Evolutionary conservation across 371 early-diverging fungal genomes (phyloP), one percentile per base, ranked within the genome.

Genomic region (Syncephalastrum racemosum): DNA sequence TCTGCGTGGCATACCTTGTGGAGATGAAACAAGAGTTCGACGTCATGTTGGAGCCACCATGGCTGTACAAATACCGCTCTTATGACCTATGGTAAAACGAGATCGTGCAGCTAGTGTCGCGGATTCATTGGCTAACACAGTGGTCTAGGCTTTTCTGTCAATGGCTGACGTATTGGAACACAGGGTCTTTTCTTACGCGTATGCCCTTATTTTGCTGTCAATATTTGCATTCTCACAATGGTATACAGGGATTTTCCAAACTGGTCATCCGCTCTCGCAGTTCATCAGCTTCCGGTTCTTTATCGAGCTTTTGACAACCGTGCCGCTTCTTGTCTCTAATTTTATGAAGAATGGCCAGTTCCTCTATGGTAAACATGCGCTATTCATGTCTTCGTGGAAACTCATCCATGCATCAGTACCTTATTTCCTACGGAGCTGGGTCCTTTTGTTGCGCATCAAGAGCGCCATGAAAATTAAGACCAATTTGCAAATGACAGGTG

Each of bases 1-100:
- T 87, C 48, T 87, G 87, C 59, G 60, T 82, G 18, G 72, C 86
- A 14, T 90, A 90, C 60, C 62, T 89, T 12, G 68, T 81, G 10
- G 89, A 90, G 45, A 76, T 86, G 49, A 82, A 89, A 60, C 75
- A 73, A 54, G 79, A 82, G 19, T 69, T 71, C 25, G 70, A 67
- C 61, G 70, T 70, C 39, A 69, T 69, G 44, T 63, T 68, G 8
- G 46, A 63, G 5, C 90, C 90, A 16, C 56, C 56, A 2, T 88
- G 84, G 83, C 61, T 90, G 40, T 88, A 80, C 67, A 81, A 81
- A 40, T 70, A 78, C 57, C 73, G 88, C 56, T 81, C 80, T 1
- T 58, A 64, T 43, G 66, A 67, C 27, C 64, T 85, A 13, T 86
- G 86, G 80, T 70, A 59, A 43, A 68, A 62, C 45, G 12, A 31